phyloP scores from a whole-genome alignment of 768 basidiomycete species.

The Lactarius indigo region DNA sequence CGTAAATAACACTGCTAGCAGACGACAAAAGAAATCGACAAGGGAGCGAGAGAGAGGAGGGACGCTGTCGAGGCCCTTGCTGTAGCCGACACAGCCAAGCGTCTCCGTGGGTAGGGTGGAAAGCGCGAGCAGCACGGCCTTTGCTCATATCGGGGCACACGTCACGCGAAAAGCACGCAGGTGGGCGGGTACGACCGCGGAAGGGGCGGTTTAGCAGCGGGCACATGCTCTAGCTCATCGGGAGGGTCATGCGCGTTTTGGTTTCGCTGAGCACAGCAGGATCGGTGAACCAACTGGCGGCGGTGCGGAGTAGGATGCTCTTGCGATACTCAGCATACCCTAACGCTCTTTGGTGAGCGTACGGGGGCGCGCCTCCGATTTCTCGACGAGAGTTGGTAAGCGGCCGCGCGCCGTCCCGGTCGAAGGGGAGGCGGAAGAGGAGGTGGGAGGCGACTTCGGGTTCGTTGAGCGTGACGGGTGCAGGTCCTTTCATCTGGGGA shows the following conservation, averaged over 20 bases:
- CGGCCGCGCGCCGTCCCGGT: constrained; percentile 23
- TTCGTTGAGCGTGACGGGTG: constrained; percentile 55
- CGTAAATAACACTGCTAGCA: constrained; percentile 68
- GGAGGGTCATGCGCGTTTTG: background rate
- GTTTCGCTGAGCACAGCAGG: background rate
- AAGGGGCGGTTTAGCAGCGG: too few species aligned
- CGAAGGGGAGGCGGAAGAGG: constrained; percentile 61
- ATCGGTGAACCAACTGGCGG: background rate
- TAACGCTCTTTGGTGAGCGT: constrained; percentile 55
- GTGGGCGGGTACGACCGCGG: constrained; percentile 29
- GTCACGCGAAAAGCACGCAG: constrained; percentile 68
- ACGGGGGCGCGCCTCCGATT: constrained; percentile 49
- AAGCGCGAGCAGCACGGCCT: constrained; percentile 64
- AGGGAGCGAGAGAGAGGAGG: constrained; percentile 23
- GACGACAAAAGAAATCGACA: background rate
- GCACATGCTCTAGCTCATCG: background rate
- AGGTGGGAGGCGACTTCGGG: constrained; percentile 41
- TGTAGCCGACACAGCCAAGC: constrained; percentile 83
- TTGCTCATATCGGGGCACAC: constrained; percentile 80
- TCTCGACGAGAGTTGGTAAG: constrained; percentile 1
- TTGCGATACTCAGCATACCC: constrained; percentile 58
- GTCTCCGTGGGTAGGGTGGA: too few species aligned
- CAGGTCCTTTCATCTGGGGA: constrained; percentile 71
- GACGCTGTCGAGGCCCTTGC: constrained; percentile 72
- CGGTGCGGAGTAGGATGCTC: constrained; percentile 41